Base-by-base conservation (phyloP, 371 early-diverging fungal genomes). In the Nematocida sp. region DNA sequence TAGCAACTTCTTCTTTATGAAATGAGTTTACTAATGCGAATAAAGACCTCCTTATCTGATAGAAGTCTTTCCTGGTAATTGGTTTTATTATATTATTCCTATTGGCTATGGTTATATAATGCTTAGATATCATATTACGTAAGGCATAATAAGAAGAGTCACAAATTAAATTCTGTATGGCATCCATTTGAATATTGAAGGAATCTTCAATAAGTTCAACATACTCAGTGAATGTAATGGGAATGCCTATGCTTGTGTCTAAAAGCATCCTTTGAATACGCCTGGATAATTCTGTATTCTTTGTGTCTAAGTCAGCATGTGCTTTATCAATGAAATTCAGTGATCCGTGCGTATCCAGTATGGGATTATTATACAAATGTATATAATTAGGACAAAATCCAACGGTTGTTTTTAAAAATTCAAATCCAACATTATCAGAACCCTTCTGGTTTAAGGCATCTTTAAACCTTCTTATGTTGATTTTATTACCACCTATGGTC, bases 381-480 rank as follows among this genome's bases (percentile, higher is more conserved):
- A 7, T 39, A 42, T 64, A 64, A 11, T 64, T 42, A 5, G 45
- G 0, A 39, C 6, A 13, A 2, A n/a, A 6, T 15, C n/a, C 44
- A 15, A 64, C 11, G 0, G 27, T 33, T 13, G 15, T 15, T 39
- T 64, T 18, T 27, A 64, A 23, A 39, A 64, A 64, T 15, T 64
- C n/a, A 64, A 64, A 40, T 39, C 64, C 64, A 11, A 27, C 7
- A 45, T 64, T 64, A 1, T 5, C 13, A 15, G 27, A 33, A n/a
- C 11, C 3, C 27, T 64, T 44, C 44, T 11, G 1, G 7, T 44
- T 23, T 13, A 44, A 13, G 7, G 40, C 40, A 27, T 64, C 33
- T 64, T 64, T 64, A 4, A 64, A 64, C 44, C 64, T 27, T n/a
- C 7, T 13, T 15, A 64, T 44, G 23, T 64, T 64, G 11, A 64